Evolutionary conservation across 441 rosid species (phyloP).

Genomic region (Erodium moschatum): DNA sequence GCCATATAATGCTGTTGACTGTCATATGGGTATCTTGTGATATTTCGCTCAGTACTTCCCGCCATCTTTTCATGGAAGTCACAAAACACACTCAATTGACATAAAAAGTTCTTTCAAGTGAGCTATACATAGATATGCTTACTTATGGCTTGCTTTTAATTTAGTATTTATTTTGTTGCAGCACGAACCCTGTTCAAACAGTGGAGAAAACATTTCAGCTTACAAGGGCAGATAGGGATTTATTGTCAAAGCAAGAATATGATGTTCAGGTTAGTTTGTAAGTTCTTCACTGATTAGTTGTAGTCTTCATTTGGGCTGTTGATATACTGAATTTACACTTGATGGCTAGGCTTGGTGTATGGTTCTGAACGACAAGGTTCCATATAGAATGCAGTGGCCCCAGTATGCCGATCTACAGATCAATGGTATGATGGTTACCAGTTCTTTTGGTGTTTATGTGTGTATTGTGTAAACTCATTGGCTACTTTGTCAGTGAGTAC

Average conservation of each 20-base stretch:
- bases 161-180: slow-evolving; percentile 31
- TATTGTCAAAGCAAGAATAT: slow-evolving; percentile 54
- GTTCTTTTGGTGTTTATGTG: background rate
- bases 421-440: slow-evolving; percentile 58
- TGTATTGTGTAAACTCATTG: background rate
- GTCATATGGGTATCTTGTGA: background rate
- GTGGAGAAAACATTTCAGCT: slow-evolving; percentile 71
- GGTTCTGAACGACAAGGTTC: slow-evolving; percentile 95
- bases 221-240: slow-evolving; percentile 66
- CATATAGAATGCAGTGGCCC: slow-evolving; percentile 98
- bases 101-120: background rate
- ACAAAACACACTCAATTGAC: background rate
- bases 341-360: slow-evolving; percentile 86
- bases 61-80: no score
- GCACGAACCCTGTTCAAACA: slow-evolving; percentile 59
- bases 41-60: no score
- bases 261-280: slow-evolving; percentile 66
- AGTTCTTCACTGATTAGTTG: slow-evolving; percentile 7
- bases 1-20: background rate
- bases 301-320: slow-evolving; percentile 1
- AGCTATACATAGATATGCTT: background rate
- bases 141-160: background rate
- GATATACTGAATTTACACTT: slow-evolving; percentile 22
- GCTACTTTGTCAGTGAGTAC: background rate
- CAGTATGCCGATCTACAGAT: slow-evolving; percentile 80